These are phyloP conservation scores for Termitomyces sp. DNA, from an alignment of 768 basidiomycete species.

Conservation along the genomic window DNA sequence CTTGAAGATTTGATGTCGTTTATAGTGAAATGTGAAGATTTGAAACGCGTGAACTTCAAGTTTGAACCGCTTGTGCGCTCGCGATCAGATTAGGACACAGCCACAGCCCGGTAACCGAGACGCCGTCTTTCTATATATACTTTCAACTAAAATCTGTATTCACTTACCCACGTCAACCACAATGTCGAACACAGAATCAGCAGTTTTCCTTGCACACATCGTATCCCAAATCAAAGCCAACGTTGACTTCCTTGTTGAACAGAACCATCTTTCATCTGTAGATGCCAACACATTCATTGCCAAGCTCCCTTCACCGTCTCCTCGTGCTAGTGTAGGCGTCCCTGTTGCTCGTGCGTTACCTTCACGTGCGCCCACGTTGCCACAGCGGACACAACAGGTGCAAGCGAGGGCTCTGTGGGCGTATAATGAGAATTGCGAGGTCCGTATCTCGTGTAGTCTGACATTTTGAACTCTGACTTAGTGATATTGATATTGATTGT, in stretches of 20 bases:
- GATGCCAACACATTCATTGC: constrained; percentile 49
- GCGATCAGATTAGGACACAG: background rate
- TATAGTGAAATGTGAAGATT: no score
- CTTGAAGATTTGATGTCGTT: no score
- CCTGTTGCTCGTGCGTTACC: background rate
- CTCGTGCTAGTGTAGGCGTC: background rate
- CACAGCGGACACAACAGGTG: constrained; percentile 15
- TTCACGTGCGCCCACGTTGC: constrained; percentile 7
- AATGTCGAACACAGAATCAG: constrained; percentile 15
- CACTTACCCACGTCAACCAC: background rate
- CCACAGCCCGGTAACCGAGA: background rate
- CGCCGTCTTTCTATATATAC: background rate
- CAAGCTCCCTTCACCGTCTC: constrained; percentile 34
- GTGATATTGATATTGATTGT: background rate
- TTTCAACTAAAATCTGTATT: background rate
- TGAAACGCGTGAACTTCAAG: no score
- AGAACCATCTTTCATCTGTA: constrained; percentile 46
- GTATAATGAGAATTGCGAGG: constrained; percentile 58
- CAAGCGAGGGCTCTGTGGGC: constrained; percentile 60
- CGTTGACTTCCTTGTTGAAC: constrained; percentile 52
- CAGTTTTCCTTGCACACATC: constrained; percentile 56
- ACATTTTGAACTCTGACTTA: background rate
- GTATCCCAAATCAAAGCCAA: constrained; percentile 53
- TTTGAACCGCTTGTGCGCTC: no score
- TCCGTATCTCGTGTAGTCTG: constrained; percentile 23